Conservation (phyloP, 495 filamentous ascomycete species). For the Penicillium paradoxum region DNA sequence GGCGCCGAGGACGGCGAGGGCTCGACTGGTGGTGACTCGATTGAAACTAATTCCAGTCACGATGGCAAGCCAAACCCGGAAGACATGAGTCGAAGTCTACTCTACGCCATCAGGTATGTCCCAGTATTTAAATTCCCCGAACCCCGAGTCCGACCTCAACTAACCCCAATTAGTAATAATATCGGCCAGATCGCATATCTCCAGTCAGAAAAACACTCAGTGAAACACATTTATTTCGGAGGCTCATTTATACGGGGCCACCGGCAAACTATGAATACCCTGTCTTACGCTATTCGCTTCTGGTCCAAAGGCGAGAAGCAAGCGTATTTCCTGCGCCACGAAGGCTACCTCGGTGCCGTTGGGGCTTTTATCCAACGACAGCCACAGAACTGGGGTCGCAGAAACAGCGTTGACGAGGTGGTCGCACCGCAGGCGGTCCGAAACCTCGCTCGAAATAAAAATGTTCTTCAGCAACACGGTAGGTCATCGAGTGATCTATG, state of each 20-base stretch:
- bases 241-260: constrained; percentile 96
- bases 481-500: constrained; percentile 13
- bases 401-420: constrained; percentile 62
- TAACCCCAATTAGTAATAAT: constrained; percentile 67
- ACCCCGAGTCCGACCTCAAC: background rate
- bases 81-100: constrained; percentile 64
- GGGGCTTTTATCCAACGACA: constrained; percentile 91
- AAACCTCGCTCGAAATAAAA: constrained; percentile 18
- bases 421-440: constrained; percentile 29
- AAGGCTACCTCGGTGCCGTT: constrained; percentile 94
- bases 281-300: constrained; percentile 93
- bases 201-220: constrained; percentile 83
- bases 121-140: background rate
- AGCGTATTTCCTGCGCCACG: constrained; percentile 92
- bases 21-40: constrained; percentile 47
- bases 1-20: constrained; percentile 73
- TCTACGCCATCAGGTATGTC: constrained; percentile 72
- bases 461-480: constrained; percentile 15
- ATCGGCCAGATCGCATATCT: constrained; percentile 97
- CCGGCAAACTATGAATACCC: constrained; percentile 93
- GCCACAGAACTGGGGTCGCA: constrained; percentile 84
- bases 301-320: constrained; percentile 93
- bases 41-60: constrained; percentile 17
- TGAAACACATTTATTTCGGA: constrained; percentile 94
- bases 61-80: constrained; percentile 51